Conservation (phyloP, 1,139 yeast species). For the Saccharomyces pastorianus region DNA sequence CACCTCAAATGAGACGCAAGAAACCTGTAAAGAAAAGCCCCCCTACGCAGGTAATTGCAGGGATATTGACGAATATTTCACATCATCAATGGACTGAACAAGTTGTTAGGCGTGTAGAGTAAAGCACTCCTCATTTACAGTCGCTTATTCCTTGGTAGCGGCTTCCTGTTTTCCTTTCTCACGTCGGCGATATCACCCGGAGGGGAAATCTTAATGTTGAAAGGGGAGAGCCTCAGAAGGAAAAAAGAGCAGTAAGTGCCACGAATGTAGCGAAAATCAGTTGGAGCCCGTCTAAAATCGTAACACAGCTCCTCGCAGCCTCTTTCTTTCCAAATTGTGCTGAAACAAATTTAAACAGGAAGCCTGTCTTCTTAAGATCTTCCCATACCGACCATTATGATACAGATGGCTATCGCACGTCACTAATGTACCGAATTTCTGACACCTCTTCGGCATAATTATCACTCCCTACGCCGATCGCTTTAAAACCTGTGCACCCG, state of each 20-base stretch:
- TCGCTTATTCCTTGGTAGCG: neutral
- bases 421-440: neutral
- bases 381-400: neutral
- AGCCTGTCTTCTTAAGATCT: neutral
- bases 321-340: neutral
- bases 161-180: neutral
- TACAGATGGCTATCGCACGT: neutral
- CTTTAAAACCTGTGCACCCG: neutral
- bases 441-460: neutral
- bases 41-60: neutral
- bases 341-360: neutral
- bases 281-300: neutral
- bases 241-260: neutral
- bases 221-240: neutral
- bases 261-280: neutral
- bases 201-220: neutral
- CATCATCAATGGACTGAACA: neutral
- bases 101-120: neutral
- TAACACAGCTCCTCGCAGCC: neutral
- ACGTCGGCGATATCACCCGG: neutral
- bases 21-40: neutral
- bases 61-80: neutral
- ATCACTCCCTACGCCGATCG: neutral
- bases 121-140: neutral
- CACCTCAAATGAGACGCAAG: neutral